Percentiles rank a stretch among this genome's conserved stretches.
Conservation (phyloP, 2,329 filamentous ascomycete genomes). For the Fusarium subtropicale region DNA sequence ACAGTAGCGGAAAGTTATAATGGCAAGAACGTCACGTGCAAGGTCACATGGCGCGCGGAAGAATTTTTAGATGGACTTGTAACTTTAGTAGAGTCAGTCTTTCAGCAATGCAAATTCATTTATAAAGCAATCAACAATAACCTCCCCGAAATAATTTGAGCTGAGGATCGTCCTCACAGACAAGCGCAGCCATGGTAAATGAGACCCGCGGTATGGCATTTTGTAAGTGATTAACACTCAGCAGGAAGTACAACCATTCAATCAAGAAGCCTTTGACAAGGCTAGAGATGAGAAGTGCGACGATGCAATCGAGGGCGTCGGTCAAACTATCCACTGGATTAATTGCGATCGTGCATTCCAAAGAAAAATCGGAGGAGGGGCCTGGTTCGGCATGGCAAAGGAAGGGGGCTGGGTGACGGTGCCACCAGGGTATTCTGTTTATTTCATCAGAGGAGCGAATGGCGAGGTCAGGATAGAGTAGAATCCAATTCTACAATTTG, state of each 20-base stretch:
- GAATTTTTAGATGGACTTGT: neutral
- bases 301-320: neutral
- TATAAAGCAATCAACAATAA: too few relatives aligned
- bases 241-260: neutral
- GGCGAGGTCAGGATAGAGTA: neutral
- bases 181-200: neutral
- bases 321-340: constrained; percentile 5
- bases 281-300: neutral
- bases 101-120: neutral
- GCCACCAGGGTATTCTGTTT: neutral
- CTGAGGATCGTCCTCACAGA: accelerated
- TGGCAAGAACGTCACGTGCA: neutral
- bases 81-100: neutral
- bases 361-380: neutral
- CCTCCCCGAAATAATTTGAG: neutral
- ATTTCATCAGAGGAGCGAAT: neutral
- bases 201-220: neutral
- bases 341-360: neutral
- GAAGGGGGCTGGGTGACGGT: neutral
- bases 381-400: neutral
- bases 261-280: neutral
- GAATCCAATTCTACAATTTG: too few relatives aligned
- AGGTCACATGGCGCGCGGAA: neutral
- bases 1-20: neutral
- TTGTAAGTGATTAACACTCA: neutral